Evolutionary conservation across 176 grass and related monocot genomes (phyloP), one percentile per base, ranked within the genome.

Genomic region (Rhynchospora pubera): DNA sequence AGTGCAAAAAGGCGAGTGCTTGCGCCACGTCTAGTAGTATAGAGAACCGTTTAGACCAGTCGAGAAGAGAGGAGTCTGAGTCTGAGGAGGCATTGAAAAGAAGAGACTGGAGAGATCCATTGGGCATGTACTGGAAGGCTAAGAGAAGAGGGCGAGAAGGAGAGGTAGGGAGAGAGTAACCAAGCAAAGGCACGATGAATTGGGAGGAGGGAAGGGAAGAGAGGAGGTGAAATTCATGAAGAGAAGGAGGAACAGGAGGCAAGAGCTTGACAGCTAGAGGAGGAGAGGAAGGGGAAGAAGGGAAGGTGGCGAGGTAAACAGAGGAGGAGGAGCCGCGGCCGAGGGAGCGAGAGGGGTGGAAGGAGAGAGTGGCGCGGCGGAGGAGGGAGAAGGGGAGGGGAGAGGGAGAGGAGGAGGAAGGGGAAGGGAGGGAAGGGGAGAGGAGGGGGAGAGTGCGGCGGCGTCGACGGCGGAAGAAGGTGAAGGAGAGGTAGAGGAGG

Each of bases 1-100:
- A 39, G 82, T 94, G 96, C 82, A 98, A 93, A 51, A 95, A 93
- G 0, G 89, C 79, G 4, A 95, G 92, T 16, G 92, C 89, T 57
- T 65, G 82, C 14, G 83, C 91, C 65, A 91, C 89, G 79, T 94
- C 87, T 26, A 82, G 72, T 79, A 91, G 53, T 43, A 94, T 75
- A 75, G 85, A 78, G 79, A 91, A 77, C 26, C 92, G 84, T 57
- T 26, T 66, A 1, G 68, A 70, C 92, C 92, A 95, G 79, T 85
- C 83, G 12, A 94, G 79, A 70, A 89, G 66, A 13, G 66, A 71
- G 1, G 46, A n/a, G 22, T 22, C 46, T 5, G 2, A 30, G 26
- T 28, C 26, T 28, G 26, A 28, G 26, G 51, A 52, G 58, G 69
- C 21, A 22, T 18, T 80, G 44, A 91, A 94, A 18, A 94, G 92